phyloP scores from a whole-genome alignment of 192 early-diverging fungal species.

The Coemansia sp. region DNA sequence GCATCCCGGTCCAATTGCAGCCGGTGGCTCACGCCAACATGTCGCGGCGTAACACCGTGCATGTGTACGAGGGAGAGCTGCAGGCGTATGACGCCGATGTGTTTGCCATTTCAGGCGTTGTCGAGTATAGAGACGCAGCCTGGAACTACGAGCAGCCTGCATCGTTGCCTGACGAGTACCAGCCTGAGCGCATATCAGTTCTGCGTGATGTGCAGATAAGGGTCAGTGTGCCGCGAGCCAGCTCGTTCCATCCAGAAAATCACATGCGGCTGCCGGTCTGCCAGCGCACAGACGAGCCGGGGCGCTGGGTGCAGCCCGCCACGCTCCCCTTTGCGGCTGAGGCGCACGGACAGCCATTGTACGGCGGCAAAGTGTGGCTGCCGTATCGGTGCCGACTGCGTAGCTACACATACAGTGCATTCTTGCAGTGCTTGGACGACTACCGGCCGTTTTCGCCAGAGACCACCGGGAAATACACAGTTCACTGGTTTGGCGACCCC shows the following conservation, averaged over 20 bases:
- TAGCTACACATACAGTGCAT: constrained; percentile 13
- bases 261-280: constrained; percentile 14
- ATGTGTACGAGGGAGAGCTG: constrained; percentile 22
- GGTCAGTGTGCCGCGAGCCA: constrained; percentile 7
- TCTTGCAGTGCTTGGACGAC: constrained; percentile 17
- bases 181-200: constrained; percentile 9
- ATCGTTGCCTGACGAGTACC: neutral
- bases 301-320: constrained; percentile 11
- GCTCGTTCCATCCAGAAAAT: constrained; percentile 10
- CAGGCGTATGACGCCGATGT: constrained; percentile 11
- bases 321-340: neutral
- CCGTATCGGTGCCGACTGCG: constrained; percentile 13
- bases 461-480: constrained; percentile 7
- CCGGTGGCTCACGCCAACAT: constrained; percentile 9
- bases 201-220: neutral
- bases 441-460: constrained; percentile 10
- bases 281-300: constrained; percentile 12
- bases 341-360: constrained; percentile 1
- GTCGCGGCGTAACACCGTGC: constrained; percentile 12
- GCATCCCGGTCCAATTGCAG: constrained; percentile 5
- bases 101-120: constrained; percentile 2
- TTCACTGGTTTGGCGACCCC: constrained; percentile 27
- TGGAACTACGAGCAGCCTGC: constrained; percentile 24
- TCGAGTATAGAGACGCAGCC: constrained; percentile 18
- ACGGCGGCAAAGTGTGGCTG: constrained; percentile 12